Base-by-base conservation (phyloP, 2,329 filamentous ascomycete species). In the Dissoconium aciculare region DNA sequence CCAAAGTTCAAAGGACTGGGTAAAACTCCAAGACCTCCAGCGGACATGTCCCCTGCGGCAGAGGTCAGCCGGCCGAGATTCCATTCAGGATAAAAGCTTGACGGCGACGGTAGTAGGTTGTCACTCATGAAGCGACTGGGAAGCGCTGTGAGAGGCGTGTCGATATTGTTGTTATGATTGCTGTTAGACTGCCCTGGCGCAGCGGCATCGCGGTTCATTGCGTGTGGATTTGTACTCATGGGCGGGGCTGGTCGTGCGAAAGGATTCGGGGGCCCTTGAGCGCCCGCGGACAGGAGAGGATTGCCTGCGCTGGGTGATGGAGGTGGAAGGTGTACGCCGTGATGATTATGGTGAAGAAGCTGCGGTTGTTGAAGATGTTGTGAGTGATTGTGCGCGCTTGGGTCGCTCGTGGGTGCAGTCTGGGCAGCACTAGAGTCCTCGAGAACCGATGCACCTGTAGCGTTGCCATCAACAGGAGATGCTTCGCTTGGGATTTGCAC, bases 401-500 rank as follows among this genome's bases (percentile, higher is more conserved):
- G 17, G 33, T 42, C 8, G 29, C 36, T 27, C 34, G 36, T 16
- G 17, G 19, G n/a, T 23, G 8, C 19, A 8, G 19, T 8, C n/a
- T 37, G 16, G 32, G 37, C 23, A 72, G n/a, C 71, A 25, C 69
- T 69, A 17, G 77, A 66, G 25, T 68, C 66, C 53, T 54, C 67
- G 13, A 37, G 37, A 2, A 79, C 80, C 33, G 80, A 80, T 27
- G 67, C 81, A 3, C 78, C 81, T 27, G 74, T 78, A 37, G 70
- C 78, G 34, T 74, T 23, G 19, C 8, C 81, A 27, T 68, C 73
- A 44, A 92, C 83, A 17, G 45, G 49, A 6, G 83, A 91, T 24
- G 75, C 74, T 47, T 92, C 89, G 42, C 84, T 87, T 0, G 89
- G 89, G 46, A 98, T 98, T 50, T 94, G 84, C 4, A 98, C 83